These are phyloP conservation scores for Beauveria sp. DNA, from an alignment of 2,329 filamentous ascomycete species.

Conservation along the genomic window DNA sequence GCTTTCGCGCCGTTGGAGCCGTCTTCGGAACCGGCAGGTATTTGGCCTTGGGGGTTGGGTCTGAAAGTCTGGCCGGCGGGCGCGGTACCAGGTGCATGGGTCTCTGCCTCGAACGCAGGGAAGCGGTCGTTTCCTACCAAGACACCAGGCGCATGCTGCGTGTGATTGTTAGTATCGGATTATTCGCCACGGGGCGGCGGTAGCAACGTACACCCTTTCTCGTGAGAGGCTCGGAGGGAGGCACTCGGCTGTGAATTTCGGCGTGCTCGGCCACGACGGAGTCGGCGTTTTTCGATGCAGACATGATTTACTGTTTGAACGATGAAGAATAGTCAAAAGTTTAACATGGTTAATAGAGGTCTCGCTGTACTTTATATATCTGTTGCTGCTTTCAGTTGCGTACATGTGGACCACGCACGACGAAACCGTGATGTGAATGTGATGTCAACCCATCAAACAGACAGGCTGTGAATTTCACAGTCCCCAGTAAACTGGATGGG, in stretches of 20 bases:
- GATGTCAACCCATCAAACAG: neutral
- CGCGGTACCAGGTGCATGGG: slow-evolving; percentile 54
- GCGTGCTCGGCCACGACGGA: slow-evolving; percentile 43
- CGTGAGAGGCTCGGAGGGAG: slow-evolving; percentile 44
- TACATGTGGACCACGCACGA: neutral
- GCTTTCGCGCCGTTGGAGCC: slow-evolving; percentile 20
- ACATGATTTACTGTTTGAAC: slow-evolving; percentile 26
- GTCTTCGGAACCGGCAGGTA: slow-evolving; percentile 24
- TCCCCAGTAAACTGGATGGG: neutral
- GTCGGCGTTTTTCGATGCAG: slow-evolving; percentile 38
- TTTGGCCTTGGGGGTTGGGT: slow-evolving; percentile 29
- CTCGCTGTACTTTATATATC: neutral
- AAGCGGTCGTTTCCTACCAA: slow-evolving; percentile 50
- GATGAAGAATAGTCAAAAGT: neutral
- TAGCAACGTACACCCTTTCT: slow-evolving; percentile 42
- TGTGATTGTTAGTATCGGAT: slow-evolving; percentile 10
- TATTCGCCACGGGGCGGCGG: neutral
- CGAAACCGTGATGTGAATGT: slow-evolving; percentile 1
- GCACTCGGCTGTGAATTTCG: slow-evolving; percentile 46
- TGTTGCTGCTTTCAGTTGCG: too few relatives aligned
- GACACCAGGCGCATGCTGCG: slow-evolving; percentile 56
- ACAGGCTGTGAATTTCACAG: neutral
- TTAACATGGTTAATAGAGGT: neutral
- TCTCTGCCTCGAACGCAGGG: slow-evolving; percentile 58
- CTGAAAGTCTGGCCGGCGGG: slow-evolving; percentile 37